Base-by-base conservation (phyloP, 2,329 filamentous ascomycete genomes). In the Exophiala mesophila region DNA sequence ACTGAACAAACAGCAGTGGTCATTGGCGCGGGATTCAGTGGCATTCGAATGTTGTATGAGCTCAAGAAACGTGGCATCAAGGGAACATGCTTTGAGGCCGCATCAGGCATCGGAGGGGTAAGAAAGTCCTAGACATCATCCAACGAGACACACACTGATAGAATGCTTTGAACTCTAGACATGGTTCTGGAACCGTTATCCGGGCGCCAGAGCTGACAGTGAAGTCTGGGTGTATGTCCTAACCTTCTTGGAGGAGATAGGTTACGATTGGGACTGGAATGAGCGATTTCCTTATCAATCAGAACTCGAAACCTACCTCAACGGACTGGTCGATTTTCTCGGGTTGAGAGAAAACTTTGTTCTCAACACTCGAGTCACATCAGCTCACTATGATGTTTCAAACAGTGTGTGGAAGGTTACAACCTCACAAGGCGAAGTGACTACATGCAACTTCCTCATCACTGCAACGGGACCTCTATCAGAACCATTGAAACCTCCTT, bases 381-480 rank as follows among this genome's bases (percentile, higher is more conserved):
- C 57, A 2, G 70, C 68, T 0, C 48, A 56, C 1, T 74, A 63
- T 46, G 57, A 72, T 39, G 53, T 58, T 1, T 44, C 47, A 0
- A 41, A 59, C 1, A 58, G 57, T 0, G 55, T 50, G 29, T 78
- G 74, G 74, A 62, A 54, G 0, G 51, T 77, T 6, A 59, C 42
- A 3, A 71, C 69, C 0, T 59, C 61, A 7, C 61, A 63, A 16
- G 71, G 70, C 3, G 44, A 55, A 4, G 53, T 38, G 1, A 66
- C 63, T 15, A 63, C 58, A 4, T 57, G 62, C 8, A 64, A 58
- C 8, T 75, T 64, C 48, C 58, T 77, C 3, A 51, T 77, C 16
- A 58, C 66, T 3, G 66, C 66, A 7, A 68, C 67, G 1, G 74
- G 75, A 0, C 69, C 70, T 16, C 70, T 78, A 1, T 73, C 78